These are phyloP conservation scores for Paraconiothyrium brasiliense DNA, from an alignment of 2,329 filamentous ascomycete genomes.

Conservation along the genomic window DNA sequence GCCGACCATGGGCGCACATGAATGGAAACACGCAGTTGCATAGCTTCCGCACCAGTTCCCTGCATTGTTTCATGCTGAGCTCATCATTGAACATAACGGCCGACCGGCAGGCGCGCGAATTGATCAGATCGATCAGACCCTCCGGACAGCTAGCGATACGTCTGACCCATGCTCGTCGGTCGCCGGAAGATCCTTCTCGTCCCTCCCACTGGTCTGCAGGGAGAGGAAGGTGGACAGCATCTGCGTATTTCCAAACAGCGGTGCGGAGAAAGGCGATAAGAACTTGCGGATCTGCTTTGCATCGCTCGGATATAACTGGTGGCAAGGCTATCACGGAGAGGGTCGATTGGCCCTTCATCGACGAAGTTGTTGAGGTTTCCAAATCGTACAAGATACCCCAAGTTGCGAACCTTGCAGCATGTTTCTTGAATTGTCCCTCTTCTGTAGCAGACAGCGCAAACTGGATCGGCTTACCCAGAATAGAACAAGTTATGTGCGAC, in stretches of 20 bases:
- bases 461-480: slow-evolving; percentile 62
- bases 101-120: slow-evolving; percentile 79
- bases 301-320: slow-evolving; percentile 77
- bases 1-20: slow-evolving; percentile 80
- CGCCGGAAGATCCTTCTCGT: background rate
- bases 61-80: slow-evolving; percentile 67
- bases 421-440: slow-evolving; percentile 63
- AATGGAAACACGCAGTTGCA: slow-evolving; percentile 76
- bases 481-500: slow-evolving; percentile 40
- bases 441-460: slow-evolving; percentile 75
- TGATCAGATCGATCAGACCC: slow-evolving; percentile 78
- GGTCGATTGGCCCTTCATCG: slow-evolving; percentile 20
- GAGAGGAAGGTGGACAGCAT: slow-evolving; percentile 20
- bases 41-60: slow-evolving; percentile 65
- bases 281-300: slow-evolving; percentile 74
- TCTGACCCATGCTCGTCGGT: slow-evolving; percentile 62
- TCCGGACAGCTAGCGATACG: slow-evolving; percentile 75
- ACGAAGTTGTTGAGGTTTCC: slow-evolving; percentile 13
- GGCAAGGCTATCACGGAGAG: slow-evolving; percentile 71
- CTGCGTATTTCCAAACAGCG: slow-evolving; percentile 72
- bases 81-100: slow-evolving; percentile 88
- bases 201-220: background rate
- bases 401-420: slow-evolving; percentile 66
- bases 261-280: slow-evolving; percentile 77
- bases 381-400: slow-evolving; percentile 81